phyloP scores from a whole-genome alignment of 192 early-diverging fungal genomes.

The Podila verticillata region DNA sequence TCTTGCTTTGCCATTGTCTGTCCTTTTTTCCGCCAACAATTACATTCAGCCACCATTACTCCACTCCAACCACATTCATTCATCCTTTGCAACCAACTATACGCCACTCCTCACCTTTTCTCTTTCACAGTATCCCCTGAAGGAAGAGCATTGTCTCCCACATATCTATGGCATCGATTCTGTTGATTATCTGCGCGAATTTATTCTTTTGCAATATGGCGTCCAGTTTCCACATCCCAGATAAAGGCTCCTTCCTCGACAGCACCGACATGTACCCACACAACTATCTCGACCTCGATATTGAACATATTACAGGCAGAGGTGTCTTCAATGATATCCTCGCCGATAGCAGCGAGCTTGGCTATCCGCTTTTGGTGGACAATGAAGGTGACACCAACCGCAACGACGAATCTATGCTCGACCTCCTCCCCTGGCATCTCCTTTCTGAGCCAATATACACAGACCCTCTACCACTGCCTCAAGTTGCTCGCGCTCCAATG shows the following conservation, averaged over 20 bases:
- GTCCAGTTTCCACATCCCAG: conserved; percentile 3
- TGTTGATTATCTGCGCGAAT: conserved; percentile 1
- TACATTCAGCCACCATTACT: no score
- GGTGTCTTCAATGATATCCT: background rate
- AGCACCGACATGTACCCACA: background rate
- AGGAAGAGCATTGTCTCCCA: background rate
- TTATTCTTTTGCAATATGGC: conserved; percentile 2
- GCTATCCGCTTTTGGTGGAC: background rate
- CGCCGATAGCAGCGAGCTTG: background rate
- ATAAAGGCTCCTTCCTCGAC: background rate
- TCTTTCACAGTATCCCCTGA: background rate
- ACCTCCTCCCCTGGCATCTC: background rate
- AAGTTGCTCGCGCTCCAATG: background rate
- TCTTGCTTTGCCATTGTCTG: no score
- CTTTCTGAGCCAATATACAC: background rate
- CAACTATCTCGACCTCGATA: background rate
- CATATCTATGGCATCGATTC: background rate
- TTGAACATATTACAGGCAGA: background rate
- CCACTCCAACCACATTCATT: no score
- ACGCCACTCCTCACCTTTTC: background rate
- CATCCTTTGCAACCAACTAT: no score
- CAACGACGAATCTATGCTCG: background rate
- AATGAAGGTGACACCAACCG: background rate
- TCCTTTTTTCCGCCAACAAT: no score
- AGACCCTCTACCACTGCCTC: background rate